phyloP scores from a whole-genome alignment of 805 yeast genomes.

The Yarrowia keelungensis region DNA sequence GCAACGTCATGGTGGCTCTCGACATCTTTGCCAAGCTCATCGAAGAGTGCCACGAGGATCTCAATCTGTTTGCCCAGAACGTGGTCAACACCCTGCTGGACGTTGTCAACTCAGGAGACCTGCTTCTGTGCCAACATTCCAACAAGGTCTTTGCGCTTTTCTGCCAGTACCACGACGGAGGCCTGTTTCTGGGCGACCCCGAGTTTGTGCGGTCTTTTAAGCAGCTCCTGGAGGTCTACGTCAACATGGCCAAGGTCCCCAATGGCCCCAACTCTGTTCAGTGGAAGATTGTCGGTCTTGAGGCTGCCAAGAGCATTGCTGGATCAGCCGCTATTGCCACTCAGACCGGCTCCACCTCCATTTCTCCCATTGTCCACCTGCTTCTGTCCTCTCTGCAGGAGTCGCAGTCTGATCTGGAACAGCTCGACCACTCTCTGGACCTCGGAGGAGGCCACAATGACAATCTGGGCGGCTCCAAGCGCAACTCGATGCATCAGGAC shows the following conservation, averaged over 20 bases:
- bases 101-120: conserved; percentile 64
- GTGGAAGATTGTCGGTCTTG: conserved; percentile 51
- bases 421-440: conserved; percentile 32
- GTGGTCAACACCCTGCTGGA: conserved; percentile 65
- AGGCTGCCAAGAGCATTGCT: conserved; percentile 54
- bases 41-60: conserved; percentile 77
- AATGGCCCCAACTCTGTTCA: conserved; percentile 40
- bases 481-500: conserved; percentile 31
- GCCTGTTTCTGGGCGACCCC: conserved; percentile 69
- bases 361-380: conserved; percentile 45
- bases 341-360: conserved; percentile 46
- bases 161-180: conserved; percentile 63
- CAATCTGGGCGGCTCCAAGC: conserved; percentile 8
- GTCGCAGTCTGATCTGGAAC: conserved; percentile 20
- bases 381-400: conserved; percentile 44
- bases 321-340: conserved; percentile 50
- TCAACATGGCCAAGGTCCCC: conserved; percentile 35
- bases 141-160: conserved; percentile 49
- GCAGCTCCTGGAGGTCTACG: conserved; percentile 44
- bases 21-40: conserved; percentile 73
- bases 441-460: conserved; percentile 6
- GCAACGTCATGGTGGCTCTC: conserved; percentile 84
- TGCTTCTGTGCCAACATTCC: conserved; percentile 59
- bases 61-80: conserved; percentile 79
- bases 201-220: conserved; percentile 59